phyloP scores from a whole-genome alignment of 2,329 filamentous ascomycete species.

The Chrysoporthe austroafricana region DNA sequence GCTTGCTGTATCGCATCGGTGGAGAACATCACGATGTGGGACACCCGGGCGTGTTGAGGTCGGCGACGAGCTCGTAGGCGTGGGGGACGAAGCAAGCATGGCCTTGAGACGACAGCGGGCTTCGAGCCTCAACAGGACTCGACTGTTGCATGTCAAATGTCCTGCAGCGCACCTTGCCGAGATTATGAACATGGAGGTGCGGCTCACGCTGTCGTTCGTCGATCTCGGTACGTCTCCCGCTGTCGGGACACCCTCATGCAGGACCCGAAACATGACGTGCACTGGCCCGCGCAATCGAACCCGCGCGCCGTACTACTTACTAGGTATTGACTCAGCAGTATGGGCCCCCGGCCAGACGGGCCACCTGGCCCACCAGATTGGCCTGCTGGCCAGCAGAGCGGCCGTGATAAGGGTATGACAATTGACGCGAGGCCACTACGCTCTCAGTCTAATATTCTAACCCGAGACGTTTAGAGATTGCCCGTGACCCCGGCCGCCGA shows the following conservation, averaged over 20 bases:
- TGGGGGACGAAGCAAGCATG: neutral
- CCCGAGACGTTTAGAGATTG: neutral
- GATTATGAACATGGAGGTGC: conserved; percentile 5
- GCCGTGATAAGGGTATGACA: neutral
- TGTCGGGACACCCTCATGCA: neutral
- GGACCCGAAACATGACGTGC: conserved; percentile 5
- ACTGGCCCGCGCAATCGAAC: too few species aligned
- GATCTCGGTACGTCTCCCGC: neutral
- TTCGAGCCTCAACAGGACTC: neutral
- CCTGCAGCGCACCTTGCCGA: neutral
- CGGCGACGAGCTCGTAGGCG: neutral
- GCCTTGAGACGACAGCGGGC: neutral
- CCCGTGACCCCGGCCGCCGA: neutral
- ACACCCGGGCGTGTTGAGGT: neutral
- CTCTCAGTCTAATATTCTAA: neutral
- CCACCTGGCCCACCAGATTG: neutral
- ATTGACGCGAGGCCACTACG: neutral
- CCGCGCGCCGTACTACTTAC: too few species aligned
- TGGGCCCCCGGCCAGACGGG: neutral
- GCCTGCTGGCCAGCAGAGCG: neutral
- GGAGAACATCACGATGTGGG: conserved; percentile 1
- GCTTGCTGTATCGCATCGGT: conserved; percentile 12
- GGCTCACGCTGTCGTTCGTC: neutral
- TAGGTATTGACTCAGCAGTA: neutral
- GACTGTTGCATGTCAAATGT: neutral